A percentile compares a stretch with the other conserved stretches of the same genome.
These are phyloP conservation scores for Heliophila coronopifolia DNA, from an alignment of 441 rosid species.

Conservation along the genomic window DNA sequence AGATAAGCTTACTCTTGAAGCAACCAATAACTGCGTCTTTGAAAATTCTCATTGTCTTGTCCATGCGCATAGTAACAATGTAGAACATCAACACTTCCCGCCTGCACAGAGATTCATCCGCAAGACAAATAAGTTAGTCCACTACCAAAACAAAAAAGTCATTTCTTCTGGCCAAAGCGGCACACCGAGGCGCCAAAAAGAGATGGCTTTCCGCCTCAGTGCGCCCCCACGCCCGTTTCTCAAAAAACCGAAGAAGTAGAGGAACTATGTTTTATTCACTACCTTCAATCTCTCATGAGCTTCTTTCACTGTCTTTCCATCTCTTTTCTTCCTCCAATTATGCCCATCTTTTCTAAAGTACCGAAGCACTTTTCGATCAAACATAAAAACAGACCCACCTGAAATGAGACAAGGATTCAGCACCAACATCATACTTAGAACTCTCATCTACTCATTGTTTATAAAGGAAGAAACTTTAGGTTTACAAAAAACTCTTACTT, in stretches of 20 bases:
- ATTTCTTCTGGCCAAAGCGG: no score
- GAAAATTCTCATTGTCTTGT: conserved; percentile 78
- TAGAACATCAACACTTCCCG: conserved; percentile 80
- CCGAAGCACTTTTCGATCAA: conserved; percentile 85
- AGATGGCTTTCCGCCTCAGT: no score
- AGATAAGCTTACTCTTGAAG: conserved; percentile 79
- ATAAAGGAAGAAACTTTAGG: neutral
- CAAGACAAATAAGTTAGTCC: neutral
- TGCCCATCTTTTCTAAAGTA: conserved; percentile 97
- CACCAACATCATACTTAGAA: neutral
- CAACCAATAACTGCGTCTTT: conserved; percentile 95
- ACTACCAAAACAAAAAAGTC: no score
- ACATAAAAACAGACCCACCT: conserved; percentile 95
- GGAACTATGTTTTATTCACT: conserved; percentile 12
- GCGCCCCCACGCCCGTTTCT: no score
- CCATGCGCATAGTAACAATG: conserved; percentile 99
- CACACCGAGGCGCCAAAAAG: no score
- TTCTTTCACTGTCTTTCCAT: conserved; percentile 93
- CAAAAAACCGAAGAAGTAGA: neutral
- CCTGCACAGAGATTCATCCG: conserved; percentile 39
- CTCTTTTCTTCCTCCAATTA: conserved; percentile 94
- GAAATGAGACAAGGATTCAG: conserved; percentile 22
- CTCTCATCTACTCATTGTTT: neutral
- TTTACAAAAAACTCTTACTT: conserved; percentile 39
- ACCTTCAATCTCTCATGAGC: conserved; percentile 98